Evolutionary conservation across 2,329 filamentous ascomycete genomes (phyloP), one percentile per base, ranked within the genome.

Genomic region (Aureobasidium sp.): DNA sequence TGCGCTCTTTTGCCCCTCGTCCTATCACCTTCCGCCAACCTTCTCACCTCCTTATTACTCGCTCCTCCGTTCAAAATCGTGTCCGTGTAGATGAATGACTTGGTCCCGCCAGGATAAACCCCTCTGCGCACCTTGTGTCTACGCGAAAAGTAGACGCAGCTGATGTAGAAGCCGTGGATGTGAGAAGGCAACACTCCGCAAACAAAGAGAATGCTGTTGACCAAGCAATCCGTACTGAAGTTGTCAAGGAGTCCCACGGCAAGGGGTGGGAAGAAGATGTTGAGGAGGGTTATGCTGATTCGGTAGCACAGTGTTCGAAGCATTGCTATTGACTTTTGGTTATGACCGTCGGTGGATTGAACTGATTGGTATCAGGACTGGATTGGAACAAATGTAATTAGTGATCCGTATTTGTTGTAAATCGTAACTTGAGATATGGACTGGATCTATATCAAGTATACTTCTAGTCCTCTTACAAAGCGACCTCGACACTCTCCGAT

Each of bases 121-220:
- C 74, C 74, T 63, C 72, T 73, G 42, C 71, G 68, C 17, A 75
- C 74, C 70, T 73, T 60, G 22, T 60, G 44, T 22, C 57, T 49
- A 25, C 57, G 57, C 17, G 44, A 49, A 6, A 76, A 77, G 64
- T 76, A 78, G 0, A 70, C 72, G 62, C 71, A 71, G 34, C 68
- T 71, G 56, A 77, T 70, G 65, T 76, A 77, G 66, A 77, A 77
- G 44, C 72, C 75, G 63, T 78, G 75, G 5, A 76, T 65, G 61
- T 77, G 74, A 4, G 68, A 71, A 2, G 75, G 76, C 8, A 77
- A 70, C 25, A 77, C 70, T 8, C 73, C 75, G n/a, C 73, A 70
- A 37, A 77, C 55, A 65, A 77, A 77, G 39, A 77, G 68, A 41
- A 71, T 48, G 68, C 73, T 73, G 64, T 76, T 77, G 42, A 77